Base-by-base conservation (phyloP, 2,329 filamentous ascomycete species). In the Escovopsis sp. region DNA sequence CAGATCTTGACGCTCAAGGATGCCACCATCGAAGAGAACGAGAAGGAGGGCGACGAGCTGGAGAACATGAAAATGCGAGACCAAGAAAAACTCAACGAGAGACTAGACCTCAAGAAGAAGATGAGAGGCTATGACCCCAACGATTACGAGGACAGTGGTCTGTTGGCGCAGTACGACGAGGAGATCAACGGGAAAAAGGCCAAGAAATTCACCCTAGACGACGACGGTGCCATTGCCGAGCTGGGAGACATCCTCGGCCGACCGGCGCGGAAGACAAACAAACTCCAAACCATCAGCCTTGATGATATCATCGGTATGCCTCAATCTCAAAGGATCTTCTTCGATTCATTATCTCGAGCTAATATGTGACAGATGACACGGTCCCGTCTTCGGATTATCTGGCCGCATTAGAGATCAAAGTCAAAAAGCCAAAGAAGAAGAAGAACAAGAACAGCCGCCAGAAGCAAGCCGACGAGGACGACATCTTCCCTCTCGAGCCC, bases 1-100 rank as follows among this genome's bases (percentile, higher is more conserved):
- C 87, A 96, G 57, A 78, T 98, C 30, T 68, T 98, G 42, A 95
- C 89, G 0, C 72, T 98, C n/a, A 95, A 94, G 57, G 91, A 98
- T 62, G 76, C 83, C 1, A 85, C 84, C 1, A 85, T 98, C 43
- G 76, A 87, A 39, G 77, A 85, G 45, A 80, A 84, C 30, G 85
- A 89, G 45, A 87, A 86, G 26, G 83, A 87, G 45, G 89, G 85
- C 3, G 91, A 96, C 58, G 87, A 96, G 62, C 70, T 98, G 12
- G 85, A 91, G 59, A 87, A 87, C 47, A 53, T 84, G 35, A 71
- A 79, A 30, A 63, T 93, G 42, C 74, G 75, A 37, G 85, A 87
- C 51, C 70, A 73, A 45, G 84, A 91, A 58, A 76, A 75, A 56
- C 66, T 88, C 19, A 69, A 75, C 37, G 85, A 95, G 53, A 81